phyloP scores from a whole-genome alignment of 2,329 filamentous ascomycete genomes.

The Monosporascus sp. region DNA sequence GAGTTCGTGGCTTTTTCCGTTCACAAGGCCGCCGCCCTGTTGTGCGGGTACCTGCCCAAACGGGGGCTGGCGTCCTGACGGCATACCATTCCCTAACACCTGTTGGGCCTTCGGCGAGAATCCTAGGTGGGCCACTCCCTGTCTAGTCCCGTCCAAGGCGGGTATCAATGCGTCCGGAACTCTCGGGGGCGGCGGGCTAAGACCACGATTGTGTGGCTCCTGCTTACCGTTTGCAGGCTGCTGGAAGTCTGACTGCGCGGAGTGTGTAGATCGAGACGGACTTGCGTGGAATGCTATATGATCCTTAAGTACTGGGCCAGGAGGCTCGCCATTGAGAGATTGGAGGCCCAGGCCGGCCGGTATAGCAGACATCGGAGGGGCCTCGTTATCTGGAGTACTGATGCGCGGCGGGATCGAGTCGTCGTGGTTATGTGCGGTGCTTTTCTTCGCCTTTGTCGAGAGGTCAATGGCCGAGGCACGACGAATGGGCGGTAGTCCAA shows the following conservation, averaged over 20 bases:
- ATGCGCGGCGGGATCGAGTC: constrained; percentile 19
- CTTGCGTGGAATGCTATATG: constrained; percentile 12
- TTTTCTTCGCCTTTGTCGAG: constrained; percentile 31
- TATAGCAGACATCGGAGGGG: constrained; percentile 14
- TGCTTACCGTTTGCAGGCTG: constrained; percentile 2
- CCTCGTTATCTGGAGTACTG: constrained; percentile 17
- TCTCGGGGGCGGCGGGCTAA: constrained; percentile 3
- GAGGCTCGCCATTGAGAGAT: constrained; percentile 21
- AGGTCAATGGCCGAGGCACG: constrained; percentile 52
- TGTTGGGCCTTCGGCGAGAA: constrained; percentile 8
- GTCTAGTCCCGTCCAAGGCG: neutral
- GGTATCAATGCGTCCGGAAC: constrained; percentile 6
- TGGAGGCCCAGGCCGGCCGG: constrained; percentile 18
- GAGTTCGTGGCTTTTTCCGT: constrained; percentile 18
- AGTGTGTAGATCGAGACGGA: constrained; percentile 15
- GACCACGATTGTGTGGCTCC: constrained; percentile 12
- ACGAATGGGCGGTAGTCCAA: constrained; percentile 54
- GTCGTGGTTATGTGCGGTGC: constrained; percentile 32
- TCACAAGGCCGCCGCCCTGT: constrained; percentile 8
- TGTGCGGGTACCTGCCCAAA: constrained; percentile 15
- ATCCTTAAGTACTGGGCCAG: constrained; percentile 4
- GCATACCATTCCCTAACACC: constrained; percentile 15
- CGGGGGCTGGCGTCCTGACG: constrained; percentile 14
- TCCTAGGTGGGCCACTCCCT: neutral
- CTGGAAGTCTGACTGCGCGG: constrained; percentile 6